Evolutionary conservation across 148 eudicot species (phyloP), one percentile per base, ranked within the genome.

Genomic region (Amaranthus palmeri): DNA sequence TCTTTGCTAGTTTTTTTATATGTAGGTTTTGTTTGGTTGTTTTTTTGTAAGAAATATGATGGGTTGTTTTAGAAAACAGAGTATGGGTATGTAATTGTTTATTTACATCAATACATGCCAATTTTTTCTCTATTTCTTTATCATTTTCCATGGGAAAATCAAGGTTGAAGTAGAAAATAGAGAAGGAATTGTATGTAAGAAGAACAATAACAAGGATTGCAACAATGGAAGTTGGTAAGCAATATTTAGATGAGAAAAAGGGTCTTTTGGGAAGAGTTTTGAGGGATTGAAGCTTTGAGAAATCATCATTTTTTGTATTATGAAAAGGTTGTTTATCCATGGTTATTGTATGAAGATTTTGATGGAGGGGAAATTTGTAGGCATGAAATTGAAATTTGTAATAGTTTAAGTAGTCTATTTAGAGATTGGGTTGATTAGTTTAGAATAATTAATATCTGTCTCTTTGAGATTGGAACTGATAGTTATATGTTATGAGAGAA

Each of bases 171-270:
- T 46, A 81, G 79, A 83, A 79, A 10, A 81, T 68, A 42, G 80
- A 43, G 61, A 74, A 71, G n/a, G 79, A 70, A 61, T 81, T 83
- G 64, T 78, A 86, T 46, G 73, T 74, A 17, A 86, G 52, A 49
- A 83, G 74, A 14, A 83, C 47, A 40, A 86, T 42, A 56, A 83
- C 67, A 14, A 76, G 59, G 11, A 81, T 68, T 70, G 82, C 78
- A 15, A 81, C 40, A 65, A 81, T 13, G 18, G 78, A 81, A 5
- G 84, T 81, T 6, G 77, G 80, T 3, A 77, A 74, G 65, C 68
- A 81, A 49, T 70, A 73, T 46, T 78, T 58, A 58, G 80, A 70
- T 58, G 78, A 68, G 42, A 77, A 7, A 53, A 77, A 53, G 43
- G 76, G 42, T 72, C 14, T 76, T 71, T 60, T 79, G 25, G 61